Evolutionary conservation across 2,329 filamentous ascomycete genomes (phyloP).

Genomic region (Phialocephala subalpina): DNA sequence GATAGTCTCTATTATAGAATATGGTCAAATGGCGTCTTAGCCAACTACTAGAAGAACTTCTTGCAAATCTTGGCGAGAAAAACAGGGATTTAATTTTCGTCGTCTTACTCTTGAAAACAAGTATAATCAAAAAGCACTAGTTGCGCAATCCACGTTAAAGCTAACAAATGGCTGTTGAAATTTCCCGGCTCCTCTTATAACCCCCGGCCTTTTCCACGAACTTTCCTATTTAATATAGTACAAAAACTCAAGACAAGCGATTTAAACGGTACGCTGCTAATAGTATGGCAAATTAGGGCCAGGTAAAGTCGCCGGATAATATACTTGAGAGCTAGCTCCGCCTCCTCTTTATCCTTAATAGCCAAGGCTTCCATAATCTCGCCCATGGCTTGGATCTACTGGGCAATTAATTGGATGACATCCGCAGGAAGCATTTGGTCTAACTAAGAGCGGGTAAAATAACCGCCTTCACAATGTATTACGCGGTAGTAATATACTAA

Average conservation of each 20-base stretch:
- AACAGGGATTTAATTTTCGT: too few species aligned
- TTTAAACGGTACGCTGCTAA: constrained; percentile 23
- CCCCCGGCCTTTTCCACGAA: constrained; percentile 1
- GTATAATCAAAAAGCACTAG: constrained; percentile 12
- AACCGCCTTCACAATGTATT: constrained; percentile 12
- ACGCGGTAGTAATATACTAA: constrained; percentile 28
- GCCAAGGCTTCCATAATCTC: constrained; percentile 21
- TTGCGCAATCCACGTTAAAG: constrained; percentile 23
- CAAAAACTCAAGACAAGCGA: constrained; percentile 26
- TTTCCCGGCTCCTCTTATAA: constrained; percentile 25
- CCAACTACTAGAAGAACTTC: constrained; percentile 26
- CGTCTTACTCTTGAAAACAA: constrained; percentile 27
- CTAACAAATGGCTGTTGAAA: constrained; percentile 26
- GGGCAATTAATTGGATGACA: constrained; percentile 15
- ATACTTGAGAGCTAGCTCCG: constrained; percentile 24
- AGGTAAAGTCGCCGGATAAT: constrained; percentile 23
- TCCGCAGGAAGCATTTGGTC: constrained; percentile 13
- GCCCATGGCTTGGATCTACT: constrained; percentile 21
- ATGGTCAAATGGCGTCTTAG: constrained; percentile 25
- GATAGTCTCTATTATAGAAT: constrained; percentile 29
- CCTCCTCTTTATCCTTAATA: constrained; percentile 18
- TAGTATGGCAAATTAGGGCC: constrained; percentile 24
- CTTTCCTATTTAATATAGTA: constrained; percentile 15
- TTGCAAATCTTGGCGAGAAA: constrained; percentile 25
- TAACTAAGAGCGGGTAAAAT: constrained; percentile 17